phyloP scores from a whole-genome alignment of 306 rosid species.

The Elaeagnus macrophylla region DNA sequence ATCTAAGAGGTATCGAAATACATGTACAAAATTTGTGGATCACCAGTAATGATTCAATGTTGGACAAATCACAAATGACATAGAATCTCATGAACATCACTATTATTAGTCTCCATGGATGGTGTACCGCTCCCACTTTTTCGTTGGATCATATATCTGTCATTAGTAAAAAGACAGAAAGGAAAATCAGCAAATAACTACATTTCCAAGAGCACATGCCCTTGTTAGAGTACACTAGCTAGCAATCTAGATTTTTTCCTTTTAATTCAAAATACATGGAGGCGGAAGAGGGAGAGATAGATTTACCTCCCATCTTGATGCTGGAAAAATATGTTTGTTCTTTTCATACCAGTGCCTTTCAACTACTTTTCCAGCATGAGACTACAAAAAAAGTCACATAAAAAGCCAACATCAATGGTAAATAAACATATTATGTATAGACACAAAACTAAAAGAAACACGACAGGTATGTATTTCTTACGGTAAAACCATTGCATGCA shows the following conservation, averaged over 20 bases:
- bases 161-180: not conserved
- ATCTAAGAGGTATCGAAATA: no score
- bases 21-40: no score
- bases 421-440: no score
- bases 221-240: not conserved
- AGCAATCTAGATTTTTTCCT: not conserved
- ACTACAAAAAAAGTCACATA: conserved; percentile 34
- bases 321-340: conserved; percentile 95
- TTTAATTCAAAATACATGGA: not conserved
- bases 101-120: conserved; percentile 28
- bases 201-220: not conserved
- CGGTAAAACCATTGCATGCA: no score
- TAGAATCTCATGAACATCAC: not conserved
- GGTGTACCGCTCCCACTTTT: conserved; percentile 34
- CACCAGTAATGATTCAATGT: no score
- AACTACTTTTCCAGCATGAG: conserved; percentile 96
- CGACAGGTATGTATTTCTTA: no score
- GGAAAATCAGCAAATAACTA: not conserved
- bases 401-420: no score
- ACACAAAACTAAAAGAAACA: no score
- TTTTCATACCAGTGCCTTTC: conserved; percentile 98
- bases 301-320: conserved; percentile 95
- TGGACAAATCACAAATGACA: no score
- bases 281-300: conserved; percentile 9
- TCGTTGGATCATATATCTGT: conserved; percentile 33